A percentile compares a stretch with the other conserved stretches of the same genome.
Evolutionary conservation across 164 flowering plant species (phyloP).

Genomic region (Amborella trichopoda): DNA sequence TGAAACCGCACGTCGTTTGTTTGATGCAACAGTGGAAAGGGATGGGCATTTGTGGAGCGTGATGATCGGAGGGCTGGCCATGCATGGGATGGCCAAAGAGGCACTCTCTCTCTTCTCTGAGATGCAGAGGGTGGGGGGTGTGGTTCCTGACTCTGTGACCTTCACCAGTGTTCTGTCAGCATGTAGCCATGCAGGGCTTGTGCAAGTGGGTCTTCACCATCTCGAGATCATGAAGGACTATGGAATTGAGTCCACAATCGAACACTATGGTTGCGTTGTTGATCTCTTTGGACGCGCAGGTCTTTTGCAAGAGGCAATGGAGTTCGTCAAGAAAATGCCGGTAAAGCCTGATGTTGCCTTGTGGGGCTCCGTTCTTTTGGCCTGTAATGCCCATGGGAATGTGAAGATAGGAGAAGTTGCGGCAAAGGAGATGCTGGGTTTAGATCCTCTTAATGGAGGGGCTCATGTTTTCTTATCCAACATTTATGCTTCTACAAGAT

Average conservation of each 20-base stretch:
- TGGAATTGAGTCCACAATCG: conserved; percentile 7
- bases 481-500: conserved; percentile 14
- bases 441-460: conserved; percentile 17
- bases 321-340: conserved; percentile 8
- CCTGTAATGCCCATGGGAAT: conserved; percentile 15
- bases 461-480: conserved; percentile 21
- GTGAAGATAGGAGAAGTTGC: conserved; percentile 17
- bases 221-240: conserved; percentile 7
- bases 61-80: conserved; percentile 21
- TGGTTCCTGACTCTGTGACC: conserved; percentile 16
- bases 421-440: conserved; percentile 16
- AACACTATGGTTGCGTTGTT: conserved; percentile 14
- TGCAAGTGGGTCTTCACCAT: conserved; percentile 10
- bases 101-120: conserved; percentile 13
- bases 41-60: conserved; percentile 21
- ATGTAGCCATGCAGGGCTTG: conserved; percentile 19
- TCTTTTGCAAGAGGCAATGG: conserved; percentile 8
- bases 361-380: conserved; percentile 19
- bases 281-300: conserved; percentile 11
- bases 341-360: conserved; percentile 13
- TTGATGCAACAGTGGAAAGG: conserved; percentile 7
- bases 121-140: conserved; percentile 10
- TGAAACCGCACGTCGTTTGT: conserved; percentile 10
- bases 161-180: conserved; percentile 14
- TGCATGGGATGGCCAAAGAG: conserved; percentile 14